Evolutionary conservation across 495 filamentous ascomycete genomes (phyloP).

Genomic region (Achaetomiella virescens): DNA sequence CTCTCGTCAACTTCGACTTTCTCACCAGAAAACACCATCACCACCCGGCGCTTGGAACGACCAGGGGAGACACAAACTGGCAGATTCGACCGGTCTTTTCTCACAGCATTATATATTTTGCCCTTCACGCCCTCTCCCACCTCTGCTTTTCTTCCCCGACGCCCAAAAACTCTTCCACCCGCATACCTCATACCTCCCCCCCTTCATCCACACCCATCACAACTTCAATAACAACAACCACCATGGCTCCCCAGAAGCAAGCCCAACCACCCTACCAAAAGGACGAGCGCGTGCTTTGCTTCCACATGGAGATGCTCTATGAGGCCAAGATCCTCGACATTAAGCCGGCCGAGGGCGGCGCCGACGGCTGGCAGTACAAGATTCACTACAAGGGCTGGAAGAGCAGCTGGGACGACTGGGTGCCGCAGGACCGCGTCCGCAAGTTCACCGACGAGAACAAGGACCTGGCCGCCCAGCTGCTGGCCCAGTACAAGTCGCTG

Average conservation of each 20-base stretch:
- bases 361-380: conserved; percentile 71
- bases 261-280: conserved; percentile 60
- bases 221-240: background rate
- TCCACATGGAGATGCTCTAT: conserved; percentile 93
- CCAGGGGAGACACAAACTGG: too few species aligned
- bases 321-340: conserved; percentile 91
- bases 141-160: background rate
- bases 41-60: too few species aligned
- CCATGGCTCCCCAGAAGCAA: conserved; percentile 38
- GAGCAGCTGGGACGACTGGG: conserved; percentile 99
- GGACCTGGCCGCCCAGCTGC: conserved; percentile 66
- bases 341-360: conserved; percentile 60
- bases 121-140: background rate
- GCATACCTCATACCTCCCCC: background rate
- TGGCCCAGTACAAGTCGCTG: conserved; percentile 47
- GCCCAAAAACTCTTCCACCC: background rate
- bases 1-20: too few species aligned
- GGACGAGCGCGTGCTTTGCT: conserved; percentile 93
- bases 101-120: too few species aligned
- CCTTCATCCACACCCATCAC: background rate
- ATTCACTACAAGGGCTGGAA: conserved; percentile 99
- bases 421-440: conserved; percentile 85
- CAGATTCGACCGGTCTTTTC: too few species aligned
- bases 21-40: too few species aligned
- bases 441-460: conserved; percentile 94